Percentiles rank a stretch among this genome's conserved stretches.
These are phyloP conservation scores for Limtongozyma cylindracea DNA, from an alignment of 805 yeast genomes.

Conservation along the genomic window DNA sequence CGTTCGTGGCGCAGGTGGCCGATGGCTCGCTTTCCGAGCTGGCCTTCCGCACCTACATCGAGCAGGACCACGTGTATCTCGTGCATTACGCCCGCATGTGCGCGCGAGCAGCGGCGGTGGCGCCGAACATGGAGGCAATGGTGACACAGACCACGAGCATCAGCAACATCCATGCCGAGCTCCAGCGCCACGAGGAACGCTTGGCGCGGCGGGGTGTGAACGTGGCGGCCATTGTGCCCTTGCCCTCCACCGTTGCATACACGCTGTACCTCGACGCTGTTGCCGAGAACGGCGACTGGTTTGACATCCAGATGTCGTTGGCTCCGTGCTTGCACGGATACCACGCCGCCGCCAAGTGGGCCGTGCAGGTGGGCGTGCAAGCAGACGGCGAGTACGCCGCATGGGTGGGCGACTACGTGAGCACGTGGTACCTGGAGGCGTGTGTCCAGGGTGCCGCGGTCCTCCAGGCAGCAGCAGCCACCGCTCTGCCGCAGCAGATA, in stretches of 20 bases:
- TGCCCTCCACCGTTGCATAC: conserved; percentile 32
- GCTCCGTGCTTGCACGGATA: conserved; percentile 64
- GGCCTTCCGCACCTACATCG: conserved; percentile 25
- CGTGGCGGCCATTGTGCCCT: conserved; percentile 21
- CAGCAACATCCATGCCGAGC: conserved; percentile 24
- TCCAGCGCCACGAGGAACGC: conserved; percentile 25
- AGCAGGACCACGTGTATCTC: conserved; percentile 48
- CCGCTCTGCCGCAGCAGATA: too few species aligned
- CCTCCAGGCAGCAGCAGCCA: too few species aligned
- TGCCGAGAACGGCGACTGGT: conserved; percentile 27
- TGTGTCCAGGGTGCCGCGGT: conserved; percentile 20
- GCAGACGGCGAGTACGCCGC: conserved; percentile 7
- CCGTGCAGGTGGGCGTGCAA: conserved; percentile 5
- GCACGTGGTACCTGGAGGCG: conserved; percentile 31
- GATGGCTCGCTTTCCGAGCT: conserved; percentile 19
- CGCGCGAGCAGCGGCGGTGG: conserved; percentile 33
- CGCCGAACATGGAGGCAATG: conserved; percentile 26
- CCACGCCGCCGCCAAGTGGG: conserved; percentile 20
- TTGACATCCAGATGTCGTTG: conserved; percentile 39
- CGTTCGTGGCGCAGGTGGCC: conserved; percentile 29
- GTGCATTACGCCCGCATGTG: conserved; percentile 45
- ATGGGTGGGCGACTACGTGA: conserved; percentile 41
- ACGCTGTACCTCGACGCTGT: conserved; percentile 30
- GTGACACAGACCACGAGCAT: conserved; percentile 24
- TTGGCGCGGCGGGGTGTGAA: too few species aligned